A percentile compares a stretch with the other conserved stretches of the same genome.
These are phyloP conservation scores for Cladorrhinum sp. DNA, from an alignment of 2,329 filamentous ascomycete genomes.

Conservation along the genomic window DNA sequence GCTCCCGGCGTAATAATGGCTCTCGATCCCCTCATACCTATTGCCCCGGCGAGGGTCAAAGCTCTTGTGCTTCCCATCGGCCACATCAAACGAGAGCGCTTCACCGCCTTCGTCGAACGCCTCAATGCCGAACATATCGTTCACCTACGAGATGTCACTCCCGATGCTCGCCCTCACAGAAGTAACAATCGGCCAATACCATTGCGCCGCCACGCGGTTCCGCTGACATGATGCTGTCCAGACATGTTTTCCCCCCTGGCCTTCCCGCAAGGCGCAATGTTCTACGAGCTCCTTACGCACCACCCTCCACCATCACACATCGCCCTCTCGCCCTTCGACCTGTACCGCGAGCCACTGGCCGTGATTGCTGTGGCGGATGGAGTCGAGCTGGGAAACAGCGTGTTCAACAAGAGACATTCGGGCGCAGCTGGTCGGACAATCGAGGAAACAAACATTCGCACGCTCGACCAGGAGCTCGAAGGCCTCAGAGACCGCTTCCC, in stretches of 20 bases:
- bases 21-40: slow-evolving; percentile 83
- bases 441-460: slow-evolving; percentile 55
- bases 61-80: slow-evolving; percentile 84
- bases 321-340: slow-evolving; percentile 81
- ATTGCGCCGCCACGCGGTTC: slow-evolving; percentile 1
- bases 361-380: slow-evolving; percentile 85
- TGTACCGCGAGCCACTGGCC: slow-evolving; percentile 79
- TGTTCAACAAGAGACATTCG: slow-evolving; percentile 54
- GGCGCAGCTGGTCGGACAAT: slow-evolving; percentile 48
- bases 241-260: slow-evolving; percentile 92
- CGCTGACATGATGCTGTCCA: slow-evolving; percentile 37
- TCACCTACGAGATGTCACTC: slow-evolving; percentile 79
- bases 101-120: slow-evolving; percentile 72
- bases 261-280: slow-evolving; percentile 79
- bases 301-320: slow-evolving; percentile 76
- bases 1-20: slow-evolving; percentile 55
- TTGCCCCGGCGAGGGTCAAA: slow-evolving; percentile 87
- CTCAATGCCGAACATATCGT: slow-evolving; percentile 78
- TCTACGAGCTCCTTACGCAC: slow-evolving; percentile 84
- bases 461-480: slow-evolving; percentile 65
- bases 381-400: slow-evolving; percentile 57
- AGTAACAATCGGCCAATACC: slow-evolving; percentile 51
- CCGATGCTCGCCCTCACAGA: slow-evolving; percentile 79
- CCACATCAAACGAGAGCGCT: slow-evolving; percentile 77
- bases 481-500: slow-evolving; percentile 69